Evolutionary conservation across 306 rosid genomes (phyloP), one percentile per base, ranked within the genome.

Genomic region (Sindora glabra): DNA sequence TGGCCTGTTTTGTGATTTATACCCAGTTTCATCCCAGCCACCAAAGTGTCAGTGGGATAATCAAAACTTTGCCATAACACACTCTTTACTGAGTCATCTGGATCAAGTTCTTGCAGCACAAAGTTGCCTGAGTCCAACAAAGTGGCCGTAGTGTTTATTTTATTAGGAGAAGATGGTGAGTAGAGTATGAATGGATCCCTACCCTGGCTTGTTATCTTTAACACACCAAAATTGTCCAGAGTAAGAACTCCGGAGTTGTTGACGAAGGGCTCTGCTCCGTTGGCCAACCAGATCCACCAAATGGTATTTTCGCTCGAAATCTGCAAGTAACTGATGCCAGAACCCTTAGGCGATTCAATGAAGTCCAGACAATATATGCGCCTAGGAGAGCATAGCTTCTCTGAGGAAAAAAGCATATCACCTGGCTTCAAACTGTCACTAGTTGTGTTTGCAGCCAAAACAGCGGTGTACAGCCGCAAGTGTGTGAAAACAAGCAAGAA

Each of bases 11-110:
- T 62, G 52, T 1, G 64, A 8, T 63, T 27, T 18, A 67, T 40
- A 22, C 78, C 82, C 45, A 77, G 5, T 39, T 62, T 77, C 78
- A 50, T 77, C 16, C 57, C 71, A 2, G 69, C 69, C 0, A 58
- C 0, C 21, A 77, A 58, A 11, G 3, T 15, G 2, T 33, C 29
- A 0, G 10, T 1, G 8, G 81, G 71, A 16, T 10, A 4, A 57
- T 75, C 72, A 36, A 69, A 75, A 51, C 80, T 70, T 17, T 65
- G 40, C 76, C 73, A 70, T 17, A 75, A 38, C 3, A 48, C 5
- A 8, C 1, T 32, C n/a, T 10, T 65, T 4, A 7, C 16, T 4
- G 61, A 64, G 1, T 71, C 71, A 16, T 66, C 24, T 1, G 36
- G 40, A 18, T 55, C 27, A 49, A 66, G 6, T 61, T 55, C 67